Percentiles rank a stretch among this genome's conserved stretches.
Conservation (phyloP, 768 basidiomycete species). For the Psilocybe tampanensis region DNA sequence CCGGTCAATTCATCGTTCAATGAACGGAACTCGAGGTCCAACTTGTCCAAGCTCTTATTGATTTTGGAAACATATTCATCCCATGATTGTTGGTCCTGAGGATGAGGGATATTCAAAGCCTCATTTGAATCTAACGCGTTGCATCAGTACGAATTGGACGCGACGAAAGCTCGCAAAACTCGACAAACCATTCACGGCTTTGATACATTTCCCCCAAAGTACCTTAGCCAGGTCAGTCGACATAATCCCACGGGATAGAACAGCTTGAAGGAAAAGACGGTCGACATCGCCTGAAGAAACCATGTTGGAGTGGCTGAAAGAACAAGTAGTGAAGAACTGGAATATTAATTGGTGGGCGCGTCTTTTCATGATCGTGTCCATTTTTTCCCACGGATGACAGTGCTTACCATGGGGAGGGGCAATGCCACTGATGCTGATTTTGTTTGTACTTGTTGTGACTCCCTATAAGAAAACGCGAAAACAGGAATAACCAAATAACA, state of each 20-base stretch:
- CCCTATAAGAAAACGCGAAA: no score
- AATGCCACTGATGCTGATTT: no score
- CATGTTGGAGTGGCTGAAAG: conserved; percentile 14
- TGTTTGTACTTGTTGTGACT: no score
- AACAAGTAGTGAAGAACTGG: no score
- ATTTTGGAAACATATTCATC: conserved; percentile 58
- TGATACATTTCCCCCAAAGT: conserved; percentile 69
- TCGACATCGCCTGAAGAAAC: conserved; percentile 61
- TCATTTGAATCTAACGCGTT: conserved; percentile 51
- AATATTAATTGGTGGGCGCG: no score
- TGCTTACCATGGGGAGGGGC: no score
- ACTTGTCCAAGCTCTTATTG: conserved; percentile 63
- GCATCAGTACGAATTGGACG: conserved; percentile 12
- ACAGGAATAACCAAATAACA: no score
- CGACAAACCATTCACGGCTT: conserved; percentile 63
- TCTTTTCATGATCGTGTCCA: no score
- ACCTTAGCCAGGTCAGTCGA: conserved; percentile 64
- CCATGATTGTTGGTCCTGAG: conserved; percentile 52
- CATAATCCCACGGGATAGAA: conserved; percentile 70
- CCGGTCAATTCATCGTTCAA: conserved; percentile 67
- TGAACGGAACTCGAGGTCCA: conserved; percentile 74
- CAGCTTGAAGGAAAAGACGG: conserved; percentile 77
- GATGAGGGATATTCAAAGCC: conserved; percentile 45
- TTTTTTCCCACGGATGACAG: no score
- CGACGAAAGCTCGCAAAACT: neutral